phyloP scores from a whole-genome alignment of 495 filamentous ascomycete species.

The Hyaloscypha bicolor region DNA sequence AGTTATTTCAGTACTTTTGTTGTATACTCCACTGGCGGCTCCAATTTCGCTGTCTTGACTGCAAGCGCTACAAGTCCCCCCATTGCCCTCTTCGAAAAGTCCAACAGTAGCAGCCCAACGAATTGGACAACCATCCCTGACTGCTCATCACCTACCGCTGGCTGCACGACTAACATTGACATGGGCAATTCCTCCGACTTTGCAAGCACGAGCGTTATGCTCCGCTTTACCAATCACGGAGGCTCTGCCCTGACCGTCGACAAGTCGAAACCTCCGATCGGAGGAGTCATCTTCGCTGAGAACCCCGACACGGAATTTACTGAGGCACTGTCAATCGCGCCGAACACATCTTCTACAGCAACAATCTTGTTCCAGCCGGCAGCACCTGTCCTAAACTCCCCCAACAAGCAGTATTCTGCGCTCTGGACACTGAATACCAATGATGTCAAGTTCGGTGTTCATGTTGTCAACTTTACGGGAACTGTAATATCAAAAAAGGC shows the following conservation, averaged over 20 bases:
- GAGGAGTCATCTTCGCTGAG: conserved; percentile 32
- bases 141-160: conserved; percentile 24
- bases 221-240: conserved; percentile 39
- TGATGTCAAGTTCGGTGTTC: conserved; percentile 41
- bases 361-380: conserved; percentile 37
- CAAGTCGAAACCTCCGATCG: conserved; percentile 37
- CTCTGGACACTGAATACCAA: conserved; percentile 46
- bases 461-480: conserved; percentile 38
- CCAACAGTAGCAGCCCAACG: conserved; percentile 28
- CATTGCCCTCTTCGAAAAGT: conserved; percentile 33
- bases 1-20: conserved; percentile 27
- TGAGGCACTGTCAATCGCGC: conserved; percentile 37
- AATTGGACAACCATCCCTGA: conserved; percentile 32
- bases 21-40: conserved; percentile 38
- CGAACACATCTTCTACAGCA: conserved; percentile 32
- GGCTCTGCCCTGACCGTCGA: conserved; percentile 37
- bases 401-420: conserved; percentile 30
- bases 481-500: conserved; percentile 31
- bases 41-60: conserved; percentile 33
- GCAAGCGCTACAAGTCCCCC: conserved; percentile 35
- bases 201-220: conserved; percentile 25
- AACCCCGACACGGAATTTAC: conserved; percentile 39
- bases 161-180: conserved; percentile 28
- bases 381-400: conserved; percentile 29
- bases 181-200: conserved; percentile 29